These are phyloP conservation scores for Takakia lepidozioides DNA, from an alignment of 225 moss, liverwort and hornwort genomes.

Conservation along the genomic window DNA sequence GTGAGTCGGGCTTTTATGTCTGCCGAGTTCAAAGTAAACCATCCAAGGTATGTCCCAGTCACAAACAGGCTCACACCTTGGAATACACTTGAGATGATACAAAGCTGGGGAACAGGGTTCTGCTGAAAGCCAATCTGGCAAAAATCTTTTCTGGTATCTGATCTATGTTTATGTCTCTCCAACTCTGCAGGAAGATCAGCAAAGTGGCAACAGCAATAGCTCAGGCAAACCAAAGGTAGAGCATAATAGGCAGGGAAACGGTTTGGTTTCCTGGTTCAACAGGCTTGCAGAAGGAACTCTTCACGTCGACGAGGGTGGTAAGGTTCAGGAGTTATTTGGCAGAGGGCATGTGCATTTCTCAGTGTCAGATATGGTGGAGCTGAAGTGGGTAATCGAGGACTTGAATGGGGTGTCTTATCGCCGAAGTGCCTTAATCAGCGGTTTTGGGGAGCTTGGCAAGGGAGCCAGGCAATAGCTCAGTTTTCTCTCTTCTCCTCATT, in stretches of 20 bases:
- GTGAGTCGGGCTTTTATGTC: constrained; percentile 54
- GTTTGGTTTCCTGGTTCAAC: constrained; percentile 56
- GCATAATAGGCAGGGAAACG: constrained; percentile 25
- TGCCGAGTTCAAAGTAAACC: constrained; percentile 45
- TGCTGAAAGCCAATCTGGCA: constrained; percentile 7
- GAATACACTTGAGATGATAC: constrained; percentile 6
- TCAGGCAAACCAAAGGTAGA: constrained; percentile 6
- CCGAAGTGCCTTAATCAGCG: constrained; percentile 57
- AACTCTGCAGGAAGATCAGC: constrained; percentile 4
- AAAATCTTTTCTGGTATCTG: not conserved
- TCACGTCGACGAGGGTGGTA: constrained; percentile 28
- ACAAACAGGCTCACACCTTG: not conserved
- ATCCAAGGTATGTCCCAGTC: not conserved
- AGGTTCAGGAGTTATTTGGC: constrained; percentile 23
- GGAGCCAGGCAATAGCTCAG: constrained; percentile 18
- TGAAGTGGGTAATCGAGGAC: constrained; percentile 88
- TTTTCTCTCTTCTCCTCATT: too few species aligned
- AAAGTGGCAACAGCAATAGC: not conserved
- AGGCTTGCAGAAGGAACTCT: constrained; percentile 64
- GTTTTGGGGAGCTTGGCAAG: constrained; percentile 46
- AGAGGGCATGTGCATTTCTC: constrained; percentile 58
- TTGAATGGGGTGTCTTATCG: constrained; percentile 76
- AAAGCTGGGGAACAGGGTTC: constrained; percentile 2
- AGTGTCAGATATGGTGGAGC: constrained; percentile 64
- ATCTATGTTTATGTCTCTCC: not conserved